Evolutionary conservation across 352 stramenopile genomes (phyloP), one percentile per base, ranked within the genome.

Genomic region (Pythium rishiriense): DNA sequence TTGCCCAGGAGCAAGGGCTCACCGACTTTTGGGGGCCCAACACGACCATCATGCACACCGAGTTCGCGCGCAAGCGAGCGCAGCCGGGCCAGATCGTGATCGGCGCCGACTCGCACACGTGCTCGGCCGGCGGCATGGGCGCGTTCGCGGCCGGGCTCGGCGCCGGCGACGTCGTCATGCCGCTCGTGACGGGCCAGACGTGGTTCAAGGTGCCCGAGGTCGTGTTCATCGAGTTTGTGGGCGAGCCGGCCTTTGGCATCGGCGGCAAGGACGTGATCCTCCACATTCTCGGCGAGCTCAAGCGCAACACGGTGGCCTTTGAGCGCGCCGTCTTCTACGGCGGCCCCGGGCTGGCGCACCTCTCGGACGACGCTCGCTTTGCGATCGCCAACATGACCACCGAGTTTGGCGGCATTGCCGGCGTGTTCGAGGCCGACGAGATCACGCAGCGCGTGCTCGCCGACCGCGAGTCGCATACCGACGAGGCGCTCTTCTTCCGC

Each of bases 31-130:
- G 84, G 73, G 83, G 75, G 0, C 78, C 85, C 61, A 93, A 93
- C 70, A 91, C 83, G 4, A 93, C 85, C 69, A 93, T 93, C 76
- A 89, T 93, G 79, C 85, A 93, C 76, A 93, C 85, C 0, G 82
- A 92, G 63, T 93, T 93, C 63, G 81, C 81, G 0, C 81, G 83
- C 43, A 85, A 91, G 54, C 83, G 85, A n/a, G 85, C 83, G 21
- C 85, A 93, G 51, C 85, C 85, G 4, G 85, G 85, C 1, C 85
- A 93, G 71, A 91, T 93, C 45, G 83, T 93, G 10, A 90, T 93
- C n/a, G 85, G 85, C 12, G 85, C 85, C 15, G 85, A 93, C 65
- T 78, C 58, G 6, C 85, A 93, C 78, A 91, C 85, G 47, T 93
- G 85, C 66, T 88, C 75, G 58, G 81, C 81, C 9, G 85, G 85